Evolutionary conservation across 345 rosid genomes (phyloP).

Genomic region (Arabidopsis thaliana): DNA sequence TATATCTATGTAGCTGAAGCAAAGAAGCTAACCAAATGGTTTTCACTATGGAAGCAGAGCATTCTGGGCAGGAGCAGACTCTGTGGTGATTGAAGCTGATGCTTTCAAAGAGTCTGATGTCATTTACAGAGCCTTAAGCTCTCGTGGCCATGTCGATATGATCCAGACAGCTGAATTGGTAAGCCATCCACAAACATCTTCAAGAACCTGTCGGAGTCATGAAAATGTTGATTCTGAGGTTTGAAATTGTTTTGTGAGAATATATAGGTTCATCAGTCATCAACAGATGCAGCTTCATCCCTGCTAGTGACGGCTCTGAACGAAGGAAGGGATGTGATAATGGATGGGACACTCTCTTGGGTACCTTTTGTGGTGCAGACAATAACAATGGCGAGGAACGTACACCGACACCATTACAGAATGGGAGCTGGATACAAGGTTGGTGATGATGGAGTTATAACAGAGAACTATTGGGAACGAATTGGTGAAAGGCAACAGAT

Average conservation of each 20-base stretch:
- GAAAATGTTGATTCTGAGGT: neutral
- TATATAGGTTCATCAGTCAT: slow-evolving; percentile 89
- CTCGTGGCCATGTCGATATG: slow-evolving; percentile 87
- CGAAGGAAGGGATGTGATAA: slow-evolving; percentile 92
- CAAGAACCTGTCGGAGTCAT: slow-evolving; percentile 6
- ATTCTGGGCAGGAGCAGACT: slow-evolving; percentile 85
- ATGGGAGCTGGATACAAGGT: slow-evolving; percentile 88
- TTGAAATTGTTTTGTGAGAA: neutral
- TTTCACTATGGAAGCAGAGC: slow-evolving; percentile 56
- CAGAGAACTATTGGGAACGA: slow-evolving; percentile 85
- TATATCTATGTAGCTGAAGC: slow-evolving; percentile 21
- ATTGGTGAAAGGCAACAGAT: slow-evolving; percentile 61
- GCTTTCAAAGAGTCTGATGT: slow-evolving; percentile 97
- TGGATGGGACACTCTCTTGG: slow-evolving; percentile 98
- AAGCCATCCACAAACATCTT: slow-evolving; percentile 15
- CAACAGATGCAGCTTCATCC: slow-evolving; percentile 94
- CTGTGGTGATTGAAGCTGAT: slow-evolving; percentile 89
- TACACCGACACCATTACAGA: slow-evolving; percentile 78
- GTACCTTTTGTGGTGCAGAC: slow-evolving; percentile 89
- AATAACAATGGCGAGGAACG: slow-evolving; percentile 85
- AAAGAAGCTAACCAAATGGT: slow-evolving; percentile 34
- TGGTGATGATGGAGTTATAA: slow-evolving; percentile 63
- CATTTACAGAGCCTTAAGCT: slow-evolving; percentile 85
- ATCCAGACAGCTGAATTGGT: slow-evolving; percentile 91
- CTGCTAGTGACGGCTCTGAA: slow-evolving; percentile 88